phyloP scores from a whole-genome alignment of 2,329 filamentous ascomycete species.

The Cyphellophora attinorum region DNA sequence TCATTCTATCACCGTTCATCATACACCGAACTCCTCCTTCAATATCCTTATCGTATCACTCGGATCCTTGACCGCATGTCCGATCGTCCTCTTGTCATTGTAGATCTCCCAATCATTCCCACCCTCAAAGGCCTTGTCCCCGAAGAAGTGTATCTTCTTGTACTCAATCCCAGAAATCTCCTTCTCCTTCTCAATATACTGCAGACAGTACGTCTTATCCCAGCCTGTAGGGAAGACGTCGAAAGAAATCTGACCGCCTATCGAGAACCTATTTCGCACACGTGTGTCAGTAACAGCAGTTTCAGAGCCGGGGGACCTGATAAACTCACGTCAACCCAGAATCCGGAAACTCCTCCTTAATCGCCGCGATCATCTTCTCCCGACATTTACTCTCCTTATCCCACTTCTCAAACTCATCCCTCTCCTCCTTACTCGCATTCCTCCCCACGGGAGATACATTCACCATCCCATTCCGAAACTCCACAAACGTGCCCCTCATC shows the following conservation, averaged over 20 bases:
- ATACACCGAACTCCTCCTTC: slow-evolving; percentile 70
- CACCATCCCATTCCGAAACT: slow-evolving; percentile 59
- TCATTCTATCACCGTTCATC: too few relatives aligned
- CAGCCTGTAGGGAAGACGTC: slow-evolving; percentile 94
- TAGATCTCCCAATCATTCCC: slow-evolving; percentile 97
- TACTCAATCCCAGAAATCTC: slow-evolving; percentile 57
- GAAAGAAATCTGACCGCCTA: slow-evolving; percentile 96
- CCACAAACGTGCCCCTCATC: slow-evolving; percentile 58
- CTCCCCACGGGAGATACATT: slow-evolving; percentile 58
- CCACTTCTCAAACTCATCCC: slow-evolving; percentile 1
- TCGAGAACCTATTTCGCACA: slow-evolving; percentile 78
- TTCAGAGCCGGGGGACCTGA: not conserved
- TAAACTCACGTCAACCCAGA: slow-evolving; percentile 78
- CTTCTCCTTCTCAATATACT: slow-evolving; percentile 74
- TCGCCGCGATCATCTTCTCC: slow-evolving; percentile 61
- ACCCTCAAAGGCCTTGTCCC: slow-evolving; percentile 84
- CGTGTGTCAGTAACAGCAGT: slow-evolving; percentile 1
- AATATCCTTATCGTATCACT: slow-evolving; percentile 73
- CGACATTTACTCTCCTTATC: not conserved
- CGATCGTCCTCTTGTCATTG: slow-evolving; percentile 67
- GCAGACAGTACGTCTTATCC: slow-evolving; percentile 97
- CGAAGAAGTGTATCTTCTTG: slow-evolving; percentile 92
- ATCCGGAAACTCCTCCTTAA: slow-evolving; percentile 75
- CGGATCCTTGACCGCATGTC: slow-evolving; percentile 72
- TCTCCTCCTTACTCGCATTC: slow-evolving; percentile 71